Percentiles rank a stretch among this genome's conserved stretches.
These are phyloP conservation scores for Cotoneaster glaucophyllus DNA, from an alignment of 306 rosid species.

Conservation along the genomic window DNA sequence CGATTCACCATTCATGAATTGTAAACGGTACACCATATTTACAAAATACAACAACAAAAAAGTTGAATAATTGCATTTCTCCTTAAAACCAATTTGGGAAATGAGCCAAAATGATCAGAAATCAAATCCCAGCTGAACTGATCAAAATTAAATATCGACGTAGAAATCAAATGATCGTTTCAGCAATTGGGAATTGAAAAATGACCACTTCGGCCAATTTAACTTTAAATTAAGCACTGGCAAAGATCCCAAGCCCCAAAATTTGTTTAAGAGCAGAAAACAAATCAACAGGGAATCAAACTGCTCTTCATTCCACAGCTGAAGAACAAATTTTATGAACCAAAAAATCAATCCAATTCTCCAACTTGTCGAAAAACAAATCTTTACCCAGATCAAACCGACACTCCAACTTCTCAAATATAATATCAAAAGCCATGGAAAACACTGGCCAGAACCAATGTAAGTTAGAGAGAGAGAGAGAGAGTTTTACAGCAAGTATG, in stretches of 20 bases:
- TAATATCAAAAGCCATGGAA: not conserved
- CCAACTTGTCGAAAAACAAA: not conserved
- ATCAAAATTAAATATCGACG: no score
- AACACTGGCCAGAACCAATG: not conserved
- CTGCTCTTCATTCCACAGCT: not conserved
- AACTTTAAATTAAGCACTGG: not conserved
- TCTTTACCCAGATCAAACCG: conserved; percentile 11
- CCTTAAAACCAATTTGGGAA: not conserved
- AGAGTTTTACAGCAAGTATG: conserved; percentile 45
- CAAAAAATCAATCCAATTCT: not conserved
- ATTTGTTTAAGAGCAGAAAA: not conserved
- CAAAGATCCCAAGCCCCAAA: not conserved
- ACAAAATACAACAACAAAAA: not conserved
- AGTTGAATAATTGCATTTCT: not conserved
- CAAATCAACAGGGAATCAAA: not conserved
- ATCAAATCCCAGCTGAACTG: no score
- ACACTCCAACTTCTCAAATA: not conserved
- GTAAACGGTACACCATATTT: not conserved
- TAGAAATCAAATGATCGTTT: no score
- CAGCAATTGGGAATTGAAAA: no score
- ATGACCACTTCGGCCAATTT: not conserved
- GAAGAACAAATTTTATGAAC: not conserved
- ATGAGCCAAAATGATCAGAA: no score
- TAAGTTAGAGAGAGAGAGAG: not conserved
- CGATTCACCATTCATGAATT: conserved; percentile 7